Percentiles rank a stretch among this genome's conserved stretches.
Conservation (phyloP, 371 early-diverging fungal genomes). For the Mucor mucedo region DNA sequence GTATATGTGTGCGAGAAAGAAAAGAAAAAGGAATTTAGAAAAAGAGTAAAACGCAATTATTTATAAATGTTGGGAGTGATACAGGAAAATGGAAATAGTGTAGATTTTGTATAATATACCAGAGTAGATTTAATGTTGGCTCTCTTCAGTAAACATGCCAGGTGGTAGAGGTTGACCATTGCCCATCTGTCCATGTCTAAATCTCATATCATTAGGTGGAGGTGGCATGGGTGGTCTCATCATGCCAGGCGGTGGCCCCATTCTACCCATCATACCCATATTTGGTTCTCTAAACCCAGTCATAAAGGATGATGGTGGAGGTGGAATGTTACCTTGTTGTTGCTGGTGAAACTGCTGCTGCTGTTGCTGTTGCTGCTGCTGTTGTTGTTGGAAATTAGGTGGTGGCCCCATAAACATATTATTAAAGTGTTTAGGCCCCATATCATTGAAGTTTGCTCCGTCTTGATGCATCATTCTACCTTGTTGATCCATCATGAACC, state of each 20-base stretch:
- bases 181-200: constrained; percentile 15
- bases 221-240: constrained; percentile 27
- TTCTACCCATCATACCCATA: constrained; percentile 27
- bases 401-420: constrained; percentile 35
- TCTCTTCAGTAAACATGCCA: constrained; percentile 25
- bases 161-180: constrained; percentile 27
- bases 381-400: constrained; percentile 15
- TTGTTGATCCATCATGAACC: constrained; percentile 15
- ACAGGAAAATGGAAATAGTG: background rate
- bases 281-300: constrained; percentile 29
- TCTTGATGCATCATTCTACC: constrained; percentile 17
- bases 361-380: constrained; percentile 22
- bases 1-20: constrained; percentile 6
- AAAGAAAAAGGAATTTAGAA: constrained; percentile 1
- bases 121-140: constrained; percentile 1
- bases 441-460: constrained; percentile 13
- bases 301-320: constrained; percentile 37
- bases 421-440: constrained; percentile 16
- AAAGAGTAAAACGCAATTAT: background rate
- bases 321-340: constrained; percentile 21
- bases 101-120: background rate
- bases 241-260: constrained; percentile 38
- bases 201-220: constrained; percentile 26
- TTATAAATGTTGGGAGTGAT: constrained; percentile 1
- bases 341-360: constrained; percentile 29